Conservation (phyloP, 345 rosid genomes). For the Eucalyptus sp. region DNA sequence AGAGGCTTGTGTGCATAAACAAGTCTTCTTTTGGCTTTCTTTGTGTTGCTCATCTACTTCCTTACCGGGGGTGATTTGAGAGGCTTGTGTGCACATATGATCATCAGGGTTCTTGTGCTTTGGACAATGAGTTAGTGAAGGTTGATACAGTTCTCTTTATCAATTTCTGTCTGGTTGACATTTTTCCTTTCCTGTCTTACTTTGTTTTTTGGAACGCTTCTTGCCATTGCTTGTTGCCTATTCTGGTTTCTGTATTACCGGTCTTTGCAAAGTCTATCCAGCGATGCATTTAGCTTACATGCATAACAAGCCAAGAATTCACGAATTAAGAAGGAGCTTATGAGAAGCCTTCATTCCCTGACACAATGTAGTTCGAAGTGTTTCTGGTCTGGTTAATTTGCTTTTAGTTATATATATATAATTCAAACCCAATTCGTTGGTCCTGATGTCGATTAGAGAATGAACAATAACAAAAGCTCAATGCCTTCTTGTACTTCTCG, state of each 20-base stretch:
- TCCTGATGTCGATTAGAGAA: not conserved
- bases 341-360: not conserved
- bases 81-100: not conserved
- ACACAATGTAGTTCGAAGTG: not conserved
- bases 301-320: not conserved
- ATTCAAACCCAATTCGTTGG: not conserved
- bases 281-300: not conserved
- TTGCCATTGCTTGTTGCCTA: not conserved
- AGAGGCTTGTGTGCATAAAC: not conserved
- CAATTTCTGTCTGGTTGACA: not conserved
- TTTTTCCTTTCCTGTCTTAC: not conserved
- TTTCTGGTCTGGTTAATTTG: not conserved
- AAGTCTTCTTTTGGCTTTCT: not conserved
- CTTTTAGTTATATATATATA: not conserved
- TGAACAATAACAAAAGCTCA: not conserved
- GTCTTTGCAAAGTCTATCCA: not conserved
- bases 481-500: not conserved
- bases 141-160: not conserved
- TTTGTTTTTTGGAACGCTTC: not conserved
- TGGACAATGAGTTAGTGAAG: not conserved
- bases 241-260: not conserved
- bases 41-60: not conserved
- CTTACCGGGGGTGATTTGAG: not conserved
- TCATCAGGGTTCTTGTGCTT: not conserved
- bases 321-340: not conserved